A percentile compares a stretch with the other conserved stretches of the same genome.
phyloP scores from a whole-genome alignment of 805 yeast species.

The Candida patagonica region DNA sequence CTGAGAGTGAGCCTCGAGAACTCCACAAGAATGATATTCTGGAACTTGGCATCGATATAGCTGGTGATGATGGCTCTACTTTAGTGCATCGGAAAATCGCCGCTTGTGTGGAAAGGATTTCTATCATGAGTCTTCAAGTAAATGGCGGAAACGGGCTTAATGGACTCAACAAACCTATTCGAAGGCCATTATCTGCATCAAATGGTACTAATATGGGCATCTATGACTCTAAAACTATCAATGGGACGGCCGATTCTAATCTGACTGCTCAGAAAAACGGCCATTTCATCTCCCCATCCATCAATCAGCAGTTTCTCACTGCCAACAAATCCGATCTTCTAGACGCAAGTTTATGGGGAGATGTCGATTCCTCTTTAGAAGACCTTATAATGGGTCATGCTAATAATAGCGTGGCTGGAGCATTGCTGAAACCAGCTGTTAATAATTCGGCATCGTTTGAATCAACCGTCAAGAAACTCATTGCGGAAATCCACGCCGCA shows the following conservation, averaged over 20 bases:
- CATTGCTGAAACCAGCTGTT: slow-evolving; percentile 25
- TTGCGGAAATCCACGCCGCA: slow-evolving; percentile 26
- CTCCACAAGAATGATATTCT: slow-evolving; percentile 73
- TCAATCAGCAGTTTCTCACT: background rate
- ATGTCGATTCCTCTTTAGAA: slow-evolving; percentile 25
- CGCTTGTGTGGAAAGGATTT: slow-evolving; percentile 68
- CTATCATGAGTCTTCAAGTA: slow-evolving; percentile 39
- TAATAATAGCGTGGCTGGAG: slow-evolving; percentile 27
- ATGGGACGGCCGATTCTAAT: background rate
- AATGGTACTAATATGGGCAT: slow-evolving; percentile 3
- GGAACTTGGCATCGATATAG: slow-evolving; percentile 87
- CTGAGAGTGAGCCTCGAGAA: slow-evolving; percentile 45
- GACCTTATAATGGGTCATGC: slow-evolving; percentile 28
- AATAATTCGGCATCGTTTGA: slow-evolving; percentile 25
- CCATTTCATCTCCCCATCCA: background rate
- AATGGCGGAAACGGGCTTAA: background rate
- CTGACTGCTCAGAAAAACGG: background rate
- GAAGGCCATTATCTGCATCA: background rate
- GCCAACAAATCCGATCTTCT: slow-evolving; percentile 16
- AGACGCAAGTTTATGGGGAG: slow-evolving; percentile 29
- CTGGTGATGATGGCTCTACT: slow-evolving; percentile 34
- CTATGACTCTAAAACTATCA: background rate
- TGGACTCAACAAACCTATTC: background rate
- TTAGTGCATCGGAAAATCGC: slow-evolving; percentile 79
- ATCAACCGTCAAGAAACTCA: slow-evolving; percentile 26